Percentiles rank a stretch among this genome's conserved stretches.
Conservation (phyloP, 768 basidiomycete species). For the Russula compacta region DNA sequence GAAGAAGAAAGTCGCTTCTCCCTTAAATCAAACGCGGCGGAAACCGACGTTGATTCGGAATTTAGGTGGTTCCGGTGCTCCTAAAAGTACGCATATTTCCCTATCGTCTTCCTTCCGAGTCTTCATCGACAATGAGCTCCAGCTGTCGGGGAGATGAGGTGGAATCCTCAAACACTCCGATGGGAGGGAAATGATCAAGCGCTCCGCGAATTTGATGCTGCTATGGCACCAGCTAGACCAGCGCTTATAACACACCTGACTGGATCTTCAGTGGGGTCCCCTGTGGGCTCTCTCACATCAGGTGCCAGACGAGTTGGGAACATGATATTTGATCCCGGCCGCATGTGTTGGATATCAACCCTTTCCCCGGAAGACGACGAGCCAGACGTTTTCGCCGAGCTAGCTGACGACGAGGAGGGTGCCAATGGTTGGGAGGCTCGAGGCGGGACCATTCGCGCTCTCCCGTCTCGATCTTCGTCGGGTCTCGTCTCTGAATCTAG, state of each 20-base stretch:
- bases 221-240: conserved; percentile 76
- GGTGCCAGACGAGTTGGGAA: conserved; percentile 90
- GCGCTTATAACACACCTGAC: conserved; percentile 93
- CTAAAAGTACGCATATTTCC: conserved; percentile 53
- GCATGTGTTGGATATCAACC: conserved; percentile 93
- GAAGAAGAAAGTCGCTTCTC: conserved; percentile 49
- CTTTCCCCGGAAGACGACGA: conserved; percentile 84
- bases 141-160: conserved; percentile 97
- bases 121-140: conserved; percentile 9
- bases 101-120: conserved; percentile 13
- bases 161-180: conserved; percentile 81
- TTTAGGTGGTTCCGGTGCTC: conserved; percentile 51
- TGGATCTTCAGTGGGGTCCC: conserved; percentile 78
- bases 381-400: conserved; percentile 89
- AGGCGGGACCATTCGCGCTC: conserved; percentile 73
- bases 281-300: conserved; percentile 60
- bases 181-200: conserved; percentile 98
- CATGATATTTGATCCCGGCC: conserved; percentile 93
- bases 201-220: conserved; percentile 81
- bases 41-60: conserved; percentile 88
- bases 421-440: conserved; percentile 61
- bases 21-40: conserved; percentile 42
- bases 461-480: conserved; percentile 25
- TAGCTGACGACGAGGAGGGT: conserved; percentile 87
- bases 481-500: conserved; percentile 22